These are phyloP conservation scores for Phytopythium ostracodes DNA, from an alignment of 352 stramenopile genomes.

Conservation along the genomic window DNA sequence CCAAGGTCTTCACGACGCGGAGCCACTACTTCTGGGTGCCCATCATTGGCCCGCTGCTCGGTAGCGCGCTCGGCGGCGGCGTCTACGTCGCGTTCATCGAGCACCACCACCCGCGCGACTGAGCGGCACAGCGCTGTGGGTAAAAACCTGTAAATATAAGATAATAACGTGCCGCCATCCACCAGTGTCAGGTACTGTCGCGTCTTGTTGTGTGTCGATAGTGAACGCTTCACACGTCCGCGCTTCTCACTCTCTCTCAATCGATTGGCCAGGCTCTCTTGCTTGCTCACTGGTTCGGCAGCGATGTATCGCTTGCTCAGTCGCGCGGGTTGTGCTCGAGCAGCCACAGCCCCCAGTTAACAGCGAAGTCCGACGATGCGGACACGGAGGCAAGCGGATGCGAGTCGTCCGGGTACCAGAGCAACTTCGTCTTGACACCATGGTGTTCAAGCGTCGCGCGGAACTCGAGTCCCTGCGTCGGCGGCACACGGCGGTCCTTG, in stretches of 20 bases:
- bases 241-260: background rate
- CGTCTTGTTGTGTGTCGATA: background rate
- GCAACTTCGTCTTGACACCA: conserved; percentile 43
- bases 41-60: conserved; percentile 28
- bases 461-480: conserved; percentile 91
- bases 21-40: conserved; percentile 56
- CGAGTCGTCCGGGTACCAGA: conserved; percentile 77
- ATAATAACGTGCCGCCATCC: background rate
- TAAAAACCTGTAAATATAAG: conserved; percentile 2
- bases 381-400: conserved; percentile 67
- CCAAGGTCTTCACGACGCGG: conserved; percentile 25
- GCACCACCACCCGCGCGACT: conserved; percentile 20
- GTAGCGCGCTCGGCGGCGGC: conserved; percentile 21
- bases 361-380: conserved; percentile 61
- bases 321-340: conserved; percentile 42
- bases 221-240: background rate
- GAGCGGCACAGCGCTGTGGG: background rate
- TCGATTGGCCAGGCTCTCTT: background rate
- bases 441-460: conserved; percentile 80
- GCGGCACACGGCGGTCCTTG: conserved; percentile 90
- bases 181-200: background rate
- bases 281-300: background rate
- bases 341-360: conserved; percentile 78
- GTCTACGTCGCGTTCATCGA: conserved; percentile 28
- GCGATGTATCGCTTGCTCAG: conserved; percentile 3